phyloP scores from a whole-genome alignment of 2,329 filamentous ascomycete species.

The Penicillium sp. region DNA sequence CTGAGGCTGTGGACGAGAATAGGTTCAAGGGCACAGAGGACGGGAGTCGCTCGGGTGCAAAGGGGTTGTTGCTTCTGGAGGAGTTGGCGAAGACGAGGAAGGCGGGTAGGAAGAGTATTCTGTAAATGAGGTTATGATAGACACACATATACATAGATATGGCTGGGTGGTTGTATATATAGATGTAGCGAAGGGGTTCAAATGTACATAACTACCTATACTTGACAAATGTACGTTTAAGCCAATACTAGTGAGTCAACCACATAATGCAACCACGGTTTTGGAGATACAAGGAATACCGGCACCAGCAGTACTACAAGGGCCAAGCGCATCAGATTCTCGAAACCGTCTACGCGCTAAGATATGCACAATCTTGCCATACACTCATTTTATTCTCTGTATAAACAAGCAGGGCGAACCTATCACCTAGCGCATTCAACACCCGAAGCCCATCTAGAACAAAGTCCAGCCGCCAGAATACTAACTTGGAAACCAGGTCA shows the following conservation, averaged over 20 bases:
- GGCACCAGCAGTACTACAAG: not conserved
- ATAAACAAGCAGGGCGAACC: constrained; percentile 9
- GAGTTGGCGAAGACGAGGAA: constrained; percentile 43
- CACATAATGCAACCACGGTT: too few species aligned
- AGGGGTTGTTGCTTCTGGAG: constrained; percentile 42
- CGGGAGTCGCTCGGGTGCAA: constrained; percentile 43
- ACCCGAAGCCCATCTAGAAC: constrained; percentile 14
- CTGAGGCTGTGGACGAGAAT: constrained; percentile 24
- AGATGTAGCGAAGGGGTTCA: not conserved
- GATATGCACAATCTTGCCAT: not conserved
- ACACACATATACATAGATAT: not conserved
- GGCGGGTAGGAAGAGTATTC: constrained; percentile 26
- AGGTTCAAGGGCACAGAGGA: constrained; percentile 41
- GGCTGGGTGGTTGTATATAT: not conserved
- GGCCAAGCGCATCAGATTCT: not conserved
- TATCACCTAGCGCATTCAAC: constrained; percentile 15
- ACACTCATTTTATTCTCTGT: constrained; percentile 18
- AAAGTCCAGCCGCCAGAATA: not conserved
- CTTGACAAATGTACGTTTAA: not conserved
- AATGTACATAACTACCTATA: not conserved
- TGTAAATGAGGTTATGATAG: constrained; percentile 22
- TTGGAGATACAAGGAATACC: not conserved
- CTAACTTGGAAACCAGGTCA: not conserved
- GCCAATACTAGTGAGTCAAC: too few species aligned
- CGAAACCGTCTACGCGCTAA: not conserved